Base-by-base conservation (phyloP, 345 rosid genomes). In the Geranium brycei region DNA sequence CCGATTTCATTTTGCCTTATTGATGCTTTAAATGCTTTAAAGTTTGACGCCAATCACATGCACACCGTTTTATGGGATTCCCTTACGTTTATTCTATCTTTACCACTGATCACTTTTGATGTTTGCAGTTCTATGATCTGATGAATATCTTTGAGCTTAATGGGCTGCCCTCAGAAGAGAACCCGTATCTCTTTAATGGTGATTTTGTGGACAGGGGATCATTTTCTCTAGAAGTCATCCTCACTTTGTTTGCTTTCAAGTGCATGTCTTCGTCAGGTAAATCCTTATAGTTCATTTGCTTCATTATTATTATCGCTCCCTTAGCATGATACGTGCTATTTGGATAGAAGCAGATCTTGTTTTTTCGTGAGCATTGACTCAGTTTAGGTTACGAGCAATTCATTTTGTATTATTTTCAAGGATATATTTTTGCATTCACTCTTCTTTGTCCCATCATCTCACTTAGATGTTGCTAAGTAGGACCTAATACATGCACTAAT, bases 121-220 rank as follows among this genome's bases (percentile, higher is more conserved):
- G 71, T 65, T 65, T 85, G 92, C 89, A 93, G 97, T 93, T 86
- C 72, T 93, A 93, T 69, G 99, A 93, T 75, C 85, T 93, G 23
- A 55, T 93, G 67, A 93, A 93, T 65, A 93, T 93, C 55, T 93
- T 90, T 64, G 95, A 90, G 83, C 90, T 93, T 38, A 93, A 93
- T 68, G 99, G 99, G 60, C 91, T 93, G 63, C 99, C 99, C 17
- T 90, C 95, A 4, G 97, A 86, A 77, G 96, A 86, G 79, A 93
- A 93, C 65, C 99, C 99, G 7, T 93, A 86, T 74, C 85, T 93
- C 18, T 93, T 93, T 64, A 93, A 93, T 74, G 99, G 97, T 3
- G 99, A 93, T 76, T 93, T 93, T 73, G 99, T 93, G 68, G 99
- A 93, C 73, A 86, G 97, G 73, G 99, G 99, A 71, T 90, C 97